Evolutionary conservation across 2,329 filamentous ascomycete genomes (phyloP), one percentile per base, ranked within the genome.

Genomic region (Penicillium verrucosum): DNA sequence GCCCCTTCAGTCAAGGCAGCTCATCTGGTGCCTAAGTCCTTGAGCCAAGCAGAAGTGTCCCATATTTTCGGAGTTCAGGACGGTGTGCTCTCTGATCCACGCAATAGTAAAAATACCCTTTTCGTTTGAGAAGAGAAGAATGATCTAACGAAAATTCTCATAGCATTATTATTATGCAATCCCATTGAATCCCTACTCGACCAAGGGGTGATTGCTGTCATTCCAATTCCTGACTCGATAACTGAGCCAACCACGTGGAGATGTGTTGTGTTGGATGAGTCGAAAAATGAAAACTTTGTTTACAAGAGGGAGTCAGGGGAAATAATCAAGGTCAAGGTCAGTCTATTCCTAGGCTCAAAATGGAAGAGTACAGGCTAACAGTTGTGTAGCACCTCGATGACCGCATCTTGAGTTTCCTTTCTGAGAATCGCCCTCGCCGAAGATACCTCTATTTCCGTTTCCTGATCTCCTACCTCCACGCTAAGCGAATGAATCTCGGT

Each of bases 391-490:
- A 65, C 29, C 40, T 67, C 6, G 50, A 66, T 46, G 48, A 53
- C 12, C 57, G 51, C 30, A 45, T 53, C 18, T 44, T 66, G 14
- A 50, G 18, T 7, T 65, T 66, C 41, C 41, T 57, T 11, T 57
- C 48, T 12, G 45, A 60, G 2, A 60, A 61, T n/a, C 52, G 60
- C 5, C 64, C 64, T 29, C 51, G 60, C 9, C 49, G 52, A 5
- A 36, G 61, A 29, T 66, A 62, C 36, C 61, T 68, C 7, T 65
- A 63, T 47, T 65, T 66, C 45, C 44, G 63, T 10, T 68, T 60
- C 43, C 34, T 68, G 0, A 60, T 65, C 18, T 63, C 64, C 3
- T 64, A 64, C 50, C 42, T 58, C 44, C 8, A 45, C 32, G 47
- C 51, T 8, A 56, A 52, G 36, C 42, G 36, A 21, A 3, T 18